Percentiles rank a stretch among this genome's conserved stretches.
Conservation (phyloP, 352 stramenopile species). For the Hyaloperonospora arabidopsidis region DNA sequence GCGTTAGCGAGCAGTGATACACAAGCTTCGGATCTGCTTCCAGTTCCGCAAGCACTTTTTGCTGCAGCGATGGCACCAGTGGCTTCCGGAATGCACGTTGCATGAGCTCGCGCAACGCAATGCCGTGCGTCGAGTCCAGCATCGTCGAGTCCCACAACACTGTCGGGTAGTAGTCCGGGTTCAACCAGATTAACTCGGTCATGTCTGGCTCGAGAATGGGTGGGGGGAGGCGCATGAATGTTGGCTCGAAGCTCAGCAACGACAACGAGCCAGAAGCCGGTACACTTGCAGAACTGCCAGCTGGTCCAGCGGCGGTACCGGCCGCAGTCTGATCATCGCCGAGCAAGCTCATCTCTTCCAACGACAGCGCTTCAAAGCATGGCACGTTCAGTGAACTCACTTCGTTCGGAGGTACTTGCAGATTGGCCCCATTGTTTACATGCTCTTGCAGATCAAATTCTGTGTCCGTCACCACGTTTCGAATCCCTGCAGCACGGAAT, state of each 20-base stretch:
- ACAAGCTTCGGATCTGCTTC: conserved; percentile 86
- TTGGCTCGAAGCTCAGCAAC: conserved; percentile 81
- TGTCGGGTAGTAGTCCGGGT: conserved; percentile 86
- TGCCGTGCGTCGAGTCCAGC: conserved; percentile 78
- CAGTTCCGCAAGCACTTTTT: conserved; percentile 85
- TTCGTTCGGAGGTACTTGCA: conserved; percentile 60
- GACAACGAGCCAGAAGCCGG: conserved; percentile 49
- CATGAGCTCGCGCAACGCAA: conserved; percentile 87
- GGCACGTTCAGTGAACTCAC: conserved; percentile 61
- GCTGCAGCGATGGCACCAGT: conserved; percentile 81
- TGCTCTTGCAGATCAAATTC: conserved; percentile 79
- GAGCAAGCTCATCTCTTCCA: conserved; percentile 67
- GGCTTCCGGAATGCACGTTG: conserved; percentile 85
- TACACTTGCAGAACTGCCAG: conserved; percentile 21
- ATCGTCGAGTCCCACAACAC: conserved; percentile 88
- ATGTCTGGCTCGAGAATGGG: conserved; percentile 81
- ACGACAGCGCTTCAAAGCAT: conserved; percentile 60
- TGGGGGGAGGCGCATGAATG: conserved; percentile 80
- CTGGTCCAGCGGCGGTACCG: conserved; percentile 19
- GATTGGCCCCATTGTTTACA: conserved; percentile 68
- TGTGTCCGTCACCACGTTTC: conserved; percentile 73
- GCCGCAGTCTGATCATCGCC: conserved; percentile 19
- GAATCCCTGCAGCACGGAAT: conserved; percentile 66
- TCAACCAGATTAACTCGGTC: conserved; percentile 89
- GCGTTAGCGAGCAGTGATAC: conserved; percentile 89